phyloP scores from a whole-genome alignment of 2,329 filamentous ascomycete species.

The Clarireedia sp. region DNA sequence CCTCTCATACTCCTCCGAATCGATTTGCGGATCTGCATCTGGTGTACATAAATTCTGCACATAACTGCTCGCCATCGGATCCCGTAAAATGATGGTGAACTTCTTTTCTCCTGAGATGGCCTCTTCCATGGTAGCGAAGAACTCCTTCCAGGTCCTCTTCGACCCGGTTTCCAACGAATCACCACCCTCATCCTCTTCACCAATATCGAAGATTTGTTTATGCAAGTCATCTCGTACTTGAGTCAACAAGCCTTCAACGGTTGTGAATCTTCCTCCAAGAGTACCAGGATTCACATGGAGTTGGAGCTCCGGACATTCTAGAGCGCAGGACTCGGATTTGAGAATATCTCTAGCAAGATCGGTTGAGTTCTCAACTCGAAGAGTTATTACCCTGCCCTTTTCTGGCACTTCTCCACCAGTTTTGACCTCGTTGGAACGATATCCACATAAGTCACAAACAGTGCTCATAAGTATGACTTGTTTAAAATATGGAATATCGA shows the following conservation, averaged over 20 bases:
- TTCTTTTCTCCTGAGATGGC: slow-evolving; percentile 74
- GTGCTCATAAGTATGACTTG: slow-evolving; percentile 95
- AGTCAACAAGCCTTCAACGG: slow-evolving; percentile 85
- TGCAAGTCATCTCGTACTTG: slow-evolving; percentile 87
- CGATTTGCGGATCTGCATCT: slow-evolving; percentile 69
- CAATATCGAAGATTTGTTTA: slow-evolving; percentile 75
- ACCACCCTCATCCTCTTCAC: slow-evolving; percentile 51
- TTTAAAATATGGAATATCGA: slow-evolving; percentile 96
- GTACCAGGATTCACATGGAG: slow-evolving; percentile 89
- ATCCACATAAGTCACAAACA: slow-evolving; percentile 83
- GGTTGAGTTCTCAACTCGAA: slow-evolving; percentile 58
- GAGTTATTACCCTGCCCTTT: slow-evolving; percentile 73
- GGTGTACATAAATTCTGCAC: slow-evolving; percentile 84
- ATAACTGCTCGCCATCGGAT: slow-evolving; percentile 88
- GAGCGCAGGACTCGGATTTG: slow-evolving; percentile 86
- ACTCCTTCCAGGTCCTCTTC: slow-evolving; percentile 66
- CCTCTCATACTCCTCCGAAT: slow-evolving; percentile 72
- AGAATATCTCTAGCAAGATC: slow-evolving; percentile 90
- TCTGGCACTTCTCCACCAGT: slow-evolving; percentile 88
- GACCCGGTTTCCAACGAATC: slow-evolving; percentile 66
- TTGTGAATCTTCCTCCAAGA: slow-evolving; percentile 92
- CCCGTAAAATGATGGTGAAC: slow-evolving; percentile 77
- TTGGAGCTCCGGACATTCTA: slow-evolving; percentile 79
- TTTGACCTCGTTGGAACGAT: slow-evolving; percentile 95
- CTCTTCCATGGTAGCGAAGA: slow-evolving; percentile 68